Conservation (phyloP, 2,329 filamentous ascomycete genomes). For the Nemania sp. region DNA sequence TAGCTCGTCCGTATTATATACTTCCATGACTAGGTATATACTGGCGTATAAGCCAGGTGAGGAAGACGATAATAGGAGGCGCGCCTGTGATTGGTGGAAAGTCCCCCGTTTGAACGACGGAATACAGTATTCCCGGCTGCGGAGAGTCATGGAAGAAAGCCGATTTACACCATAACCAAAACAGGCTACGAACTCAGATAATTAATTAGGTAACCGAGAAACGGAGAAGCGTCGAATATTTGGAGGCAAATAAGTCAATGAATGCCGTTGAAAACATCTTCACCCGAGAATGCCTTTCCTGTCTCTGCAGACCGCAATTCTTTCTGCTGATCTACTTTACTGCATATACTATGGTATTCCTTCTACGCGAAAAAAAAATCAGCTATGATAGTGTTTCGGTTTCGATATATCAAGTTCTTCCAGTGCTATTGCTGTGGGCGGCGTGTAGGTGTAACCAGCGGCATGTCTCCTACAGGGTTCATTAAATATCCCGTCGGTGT, state of each 20-base stretch:
- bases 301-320: neutral
- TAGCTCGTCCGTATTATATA: neutral
- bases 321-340: neutral
- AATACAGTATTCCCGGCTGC: neutral
- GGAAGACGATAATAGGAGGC: neutral
- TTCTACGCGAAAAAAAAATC: neutral
- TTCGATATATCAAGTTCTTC: neutral
- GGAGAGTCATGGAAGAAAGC: neutral
- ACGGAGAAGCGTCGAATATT: neutral
- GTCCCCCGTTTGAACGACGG: neutral
- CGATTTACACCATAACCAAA: neutral
- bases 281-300: neutral
- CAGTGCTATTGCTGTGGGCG: too few species aligned
- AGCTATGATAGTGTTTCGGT: neutral
- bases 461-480: neutral
- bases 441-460: too few species aligned
- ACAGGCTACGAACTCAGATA: neutral
- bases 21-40: neutral
- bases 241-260: too few species aligned
- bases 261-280: neutral
- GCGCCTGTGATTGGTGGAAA: conserved; percentile 20
- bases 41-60: neutral
- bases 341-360: neutral
- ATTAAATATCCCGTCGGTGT: neutral
- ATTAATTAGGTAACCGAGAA: too few species aligned